These are phyloP conservation scores for Pichia eremophila DNA, from an alignment of 805 yeast species.

Conservation along the genomic window DNA sequence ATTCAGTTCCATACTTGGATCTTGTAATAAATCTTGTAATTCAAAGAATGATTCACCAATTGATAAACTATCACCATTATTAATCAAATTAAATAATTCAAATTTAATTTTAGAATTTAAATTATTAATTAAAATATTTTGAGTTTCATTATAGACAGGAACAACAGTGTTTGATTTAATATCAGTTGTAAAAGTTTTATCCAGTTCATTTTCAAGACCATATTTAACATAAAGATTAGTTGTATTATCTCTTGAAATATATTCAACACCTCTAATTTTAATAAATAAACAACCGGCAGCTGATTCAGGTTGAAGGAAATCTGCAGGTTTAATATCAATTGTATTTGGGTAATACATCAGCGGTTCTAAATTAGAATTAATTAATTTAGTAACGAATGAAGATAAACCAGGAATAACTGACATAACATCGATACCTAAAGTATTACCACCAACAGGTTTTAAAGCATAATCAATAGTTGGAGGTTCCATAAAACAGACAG, in stretches of 20 bases:
- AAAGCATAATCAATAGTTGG: slow-evolving; percentile 71
- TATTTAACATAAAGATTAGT: slow-evolving; percentile 37
- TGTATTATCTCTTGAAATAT: slow-evolving; percentile 33
- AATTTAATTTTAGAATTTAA: slow-evolving; percentile 50
- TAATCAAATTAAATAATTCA: slow-evolving; percentile 41
- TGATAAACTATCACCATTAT: slow-evolving; percentile 46
- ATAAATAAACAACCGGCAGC: slow-evolving; percentile 64
- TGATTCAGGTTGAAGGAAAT: slow-evolving; percentile 56
- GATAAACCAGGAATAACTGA: slow-evolving; percentile 74
- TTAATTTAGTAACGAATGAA: slow-evolving; percentile 56
- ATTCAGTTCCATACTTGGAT: slow-evolving; percentile 33
- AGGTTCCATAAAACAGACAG: slow-evolving; percentile 66
- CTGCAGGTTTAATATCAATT: slow-evolving; percentile 66
- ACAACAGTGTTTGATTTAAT: slow-evolving; percentile 45
- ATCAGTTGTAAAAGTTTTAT: slow-evolving; percentile 34
- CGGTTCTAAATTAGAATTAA: slow-evolving; percentile 65
- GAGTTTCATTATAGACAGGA: slow-evolving; percentile 62
- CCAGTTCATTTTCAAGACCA: slow-evolving; percentile 29
- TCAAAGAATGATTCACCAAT: slow-evolving; percentile 45
- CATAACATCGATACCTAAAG: slow-evolving; percentile 81
- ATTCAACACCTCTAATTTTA: slow-evolving; percentile 45
- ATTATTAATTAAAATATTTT: slow-evolving; percentile 45
- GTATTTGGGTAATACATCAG: slow-evolving; percentile 79
- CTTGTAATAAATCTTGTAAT: slow-evolving; percentile 51
- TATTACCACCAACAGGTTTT: slow-evolving; percentile 84